A percentile compares a stretch with the other conserved stretches of the same genome.
Evolutionary conservation across 2,329 filamentous ascomycete genomes (phyloP).

Genomic region (Apiospora pterosperma): DNA sequence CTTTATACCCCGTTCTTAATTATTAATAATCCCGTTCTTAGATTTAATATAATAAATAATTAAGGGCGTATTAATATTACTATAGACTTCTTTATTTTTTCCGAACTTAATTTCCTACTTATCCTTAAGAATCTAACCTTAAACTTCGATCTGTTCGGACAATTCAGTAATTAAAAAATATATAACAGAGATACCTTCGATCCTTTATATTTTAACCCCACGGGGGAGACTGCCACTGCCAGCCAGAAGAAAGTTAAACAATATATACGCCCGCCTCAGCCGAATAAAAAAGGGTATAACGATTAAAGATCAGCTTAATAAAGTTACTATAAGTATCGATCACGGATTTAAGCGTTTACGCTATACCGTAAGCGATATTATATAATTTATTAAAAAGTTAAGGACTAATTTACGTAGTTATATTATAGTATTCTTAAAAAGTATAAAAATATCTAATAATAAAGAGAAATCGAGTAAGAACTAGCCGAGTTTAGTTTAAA

Average conservation of each 20-base stretch:
- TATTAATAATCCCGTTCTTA: too few relatives aligned
- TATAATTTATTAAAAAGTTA: not conserved
- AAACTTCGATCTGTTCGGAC: not conserved
- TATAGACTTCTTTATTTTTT: not conserved
- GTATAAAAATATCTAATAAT: not conserved
- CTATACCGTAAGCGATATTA: not conserved
- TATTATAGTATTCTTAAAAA: not conserved
- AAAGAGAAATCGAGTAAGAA: not conserved
- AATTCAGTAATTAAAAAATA: not conserved
- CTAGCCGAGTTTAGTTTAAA: too few relatives aligned
- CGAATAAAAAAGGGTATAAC: not conserved
- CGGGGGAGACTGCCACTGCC: not conserved
- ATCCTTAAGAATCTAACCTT: not conserved
- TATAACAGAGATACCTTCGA: not conserved
- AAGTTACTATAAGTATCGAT: not conserved
- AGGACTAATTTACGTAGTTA: not conserved
- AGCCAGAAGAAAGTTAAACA: not conserved
- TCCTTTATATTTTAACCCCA: not conserved
- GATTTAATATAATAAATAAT: too few relatives aligned
- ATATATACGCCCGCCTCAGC: not conserved
- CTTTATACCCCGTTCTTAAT: too few relatives aligned
- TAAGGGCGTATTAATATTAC: too few relatives aligned
- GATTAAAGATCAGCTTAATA: not conserved
- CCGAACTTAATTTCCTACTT: not conserved
- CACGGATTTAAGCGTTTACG: not conserved